These are phyloP conservation scores for Kwoniella mangroviensis DNA, from an alignment of 768 basidiomycete genomes.

Conservation along the genomic window DNA sequence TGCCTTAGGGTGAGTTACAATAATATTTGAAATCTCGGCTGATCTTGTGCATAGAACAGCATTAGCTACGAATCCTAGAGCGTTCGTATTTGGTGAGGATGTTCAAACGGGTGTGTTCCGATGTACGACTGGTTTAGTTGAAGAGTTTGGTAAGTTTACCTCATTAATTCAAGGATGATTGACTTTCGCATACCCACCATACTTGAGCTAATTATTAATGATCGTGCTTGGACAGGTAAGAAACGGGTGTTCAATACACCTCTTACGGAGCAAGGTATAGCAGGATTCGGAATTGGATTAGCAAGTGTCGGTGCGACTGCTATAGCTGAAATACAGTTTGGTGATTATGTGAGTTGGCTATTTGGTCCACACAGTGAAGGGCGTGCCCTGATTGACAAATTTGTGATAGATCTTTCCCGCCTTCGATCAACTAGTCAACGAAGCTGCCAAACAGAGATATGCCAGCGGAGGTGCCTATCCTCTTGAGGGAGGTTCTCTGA, in stretches of 20 bases:
- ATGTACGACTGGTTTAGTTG: constrained; percentile 90
- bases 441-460: constrained; percentile 90
- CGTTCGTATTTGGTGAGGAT: constrained; percentile 84
- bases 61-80: constrained; percentile 78
- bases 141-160: constrained; percentile 76
- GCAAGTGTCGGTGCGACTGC: constrained; percentile 93
- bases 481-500: constrained; percentile 65
- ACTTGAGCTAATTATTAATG: background rate
- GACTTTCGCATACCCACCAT: background rate
- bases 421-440: constrained; percentile 94
- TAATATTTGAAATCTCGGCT: background rate
- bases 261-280: constrained; percentile 72
- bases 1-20: constrained; percentile 70
- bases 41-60: constrained; percentile 66
- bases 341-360: constrained; percentile 51
- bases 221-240: constrained; percentile 64
- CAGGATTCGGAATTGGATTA: constrained; percentile 89
- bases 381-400: too few relatives aligned
- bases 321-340: constrained; percentile 79
- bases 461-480: constrained; percentile 72
- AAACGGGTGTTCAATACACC: constrained; percentile 97
- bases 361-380: too few relatives aligned
- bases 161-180: background rate
- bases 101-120: constrained; percentile 81
- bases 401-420: constrained; percentile 76